Evolutionary conservation across 2,329 filamentous ascomycete genomes (phyloP), one percentile per base, ranked within the genome.

Genomic region (Cytospora mali): DNA sequence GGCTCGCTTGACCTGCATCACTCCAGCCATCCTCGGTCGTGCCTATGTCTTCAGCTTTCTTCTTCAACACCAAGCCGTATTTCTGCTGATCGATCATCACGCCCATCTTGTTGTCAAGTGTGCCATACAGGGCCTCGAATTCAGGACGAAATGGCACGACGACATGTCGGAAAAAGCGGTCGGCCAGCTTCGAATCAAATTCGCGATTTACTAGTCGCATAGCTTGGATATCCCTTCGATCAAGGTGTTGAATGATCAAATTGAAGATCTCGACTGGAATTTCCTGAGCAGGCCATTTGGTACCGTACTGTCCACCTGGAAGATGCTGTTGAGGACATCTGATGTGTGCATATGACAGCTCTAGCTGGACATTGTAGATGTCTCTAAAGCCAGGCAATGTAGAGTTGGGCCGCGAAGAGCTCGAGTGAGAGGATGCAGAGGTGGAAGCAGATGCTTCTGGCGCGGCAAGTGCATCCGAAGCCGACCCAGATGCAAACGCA

Each of bases 141-240:
- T 88, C 83, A 1, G 84, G 81, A 49, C 82, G 84, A 75, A 90
- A 91, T 1, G 86, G 85, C 2, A 88, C 84, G 6, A 90, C 86
- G 10, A 88, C 83, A 51, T 84, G 85, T 62, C 80, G 78, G 71
- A 89, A 90, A 52, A 88, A 80, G 48, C 80, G 51, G 28, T 64
- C 62, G 18, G 67, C 62, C n/a, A 69, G 62, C 42, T 65, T 68
- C 23, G 50, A 55, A 39, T 69, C 67, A 65, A 87, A 84, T 61
- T 88, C 84, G 42, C 75, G 78, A 69, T 80, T 84, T 3, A 89
- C 86, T 4, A 89, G 76, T 6, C 88, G 84, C 73, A 90, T 79
- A 31, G 75, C 79, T 71, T 85, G 84, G 56, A 89, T 77, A 64
- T 87, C 84, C 35, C 81, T 77, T 5, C 84, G 82, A 10, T 83